Percentiles rank a stretch among this genome's conserved stretches.
Evolutionary conservation across 1,284 basidiomycete species (phyloP).

Genomic region (Gymnopus androsaceus): DNA sequence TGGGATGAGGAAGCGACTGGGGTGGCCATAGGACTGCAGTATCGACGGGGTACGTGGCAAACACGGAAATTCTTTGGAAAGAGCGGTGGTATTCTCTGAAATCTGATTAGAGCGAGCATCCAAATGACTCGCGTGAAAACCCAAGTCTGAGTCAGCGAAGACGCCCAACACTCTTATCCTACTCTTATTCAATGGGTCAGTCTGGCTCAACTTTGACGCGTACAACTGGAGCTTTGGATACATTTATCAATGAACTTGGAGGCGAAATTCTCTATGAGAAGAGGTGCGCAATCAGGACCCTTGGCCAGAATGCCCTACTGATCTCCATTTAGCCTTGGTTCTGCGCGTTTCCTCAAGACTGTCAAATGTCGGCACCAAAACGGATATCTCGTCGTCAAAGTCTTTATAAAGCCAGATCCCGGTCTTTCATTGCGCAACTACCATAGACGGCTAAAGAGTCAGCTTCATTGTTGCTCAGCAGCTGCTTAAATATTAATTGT

Average conservation of each 20-base stretch:
- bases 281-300: slow-evolving; percentile 57
- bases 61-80: slow-evolving; percentile 27
- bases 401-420: slow-evolving; percentile 83
- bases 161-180: too few species aligned
- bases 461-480: slow-evolving; percentile 17
- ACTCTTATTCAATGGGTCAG: slow-evolving; percentile 60
- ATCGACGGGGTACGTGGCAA: slow-evolving; percentile 26
- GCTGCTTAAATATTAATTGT: slow-evolving; percentile 7
- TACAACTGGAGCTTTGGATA: slow-evolving; percentile 80
- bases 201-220: slow-evolving; percentile 66
- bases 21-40: slow-evolving; percentile 18
- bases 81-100: slow-evolving; percentile 30
- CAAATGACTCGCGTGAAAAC: too few species aligned
- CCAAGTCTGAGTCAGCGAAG: too few species aligned
- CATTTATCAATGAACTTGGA: slow-evolving; percentile 86
- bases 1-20: slow-evolving; percentile 38
- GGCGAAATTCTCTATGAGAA: slow-evolving; percentile 88
- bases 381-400: slow-evolving; percentile 60
- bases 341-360: slow-evolving; percentile 95
- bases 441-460: slow-evolving; percentile 67
- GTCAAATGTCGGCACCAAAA: slow-evolving; percentile 73
- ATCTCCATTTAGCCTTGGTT: slow-evolving; percentile 62
- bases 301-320: background rate
- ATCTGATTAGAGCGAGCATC: slow-evolving; percentile 13
- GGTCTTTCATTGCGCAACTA: slow-evolving; percentile 68